Evolutionary conservation across 208 protist species (phyloP).

Genomic region (Trypanosomatidae sp.): DNA sequence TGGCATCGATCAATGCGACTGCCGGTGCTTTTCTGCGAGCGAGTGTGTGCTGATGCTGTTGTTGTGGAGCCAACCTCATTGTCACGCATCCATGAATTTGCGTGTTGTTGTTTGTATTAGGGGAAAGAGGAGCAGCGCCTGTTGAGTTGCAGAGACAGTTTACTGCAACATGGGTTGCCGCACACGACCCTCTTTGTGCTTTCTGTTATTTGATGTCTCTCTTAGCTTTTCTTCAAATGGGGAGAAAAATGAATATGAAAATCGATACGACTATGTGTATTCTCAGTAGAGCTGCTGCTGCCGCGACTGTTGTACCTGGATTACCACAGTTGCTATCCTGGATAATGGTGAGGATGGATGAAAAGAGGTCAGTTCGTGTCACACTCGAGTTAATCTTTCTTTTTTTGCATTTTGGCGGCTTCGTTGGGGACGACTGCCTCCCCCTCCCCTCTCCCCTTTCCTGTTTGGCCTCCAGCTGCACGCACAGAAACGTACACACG

Average conservation of each 20-base stretch:
- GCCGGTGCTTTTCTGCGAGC: background rate
- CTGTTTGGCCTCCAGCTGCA: background rate
- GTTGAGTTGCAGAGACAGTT: background rate
- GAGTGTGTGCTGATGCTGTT: background rate
- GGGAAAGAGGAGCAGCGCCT: background rate
- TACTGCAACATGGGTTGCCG: background rate
- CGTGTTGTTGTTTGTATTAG: background rate
- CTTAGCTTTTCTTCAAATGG: background rate
- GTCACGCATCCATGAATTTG: background rate
- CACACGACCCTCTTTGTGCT: background rate
- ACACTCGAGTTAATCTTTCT: background rate
- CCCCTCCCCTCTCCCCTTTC: background rate
- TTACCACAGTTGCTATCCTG: background rate
- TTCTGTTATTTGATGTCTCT: background rate
- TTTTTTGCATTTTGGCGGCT: background rate
- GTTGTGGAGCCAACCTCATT: background rate
- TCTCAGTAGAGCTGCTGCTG: background rate
- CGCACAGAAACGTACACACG: background rate
- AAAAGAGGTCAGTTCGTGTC: background rate
- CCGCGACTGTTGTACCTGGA: background rate
- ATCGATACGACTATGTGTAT: background rate
- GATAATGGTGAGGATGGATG: slow-evolving; percentile 1
- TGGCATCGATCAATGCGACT: background rate
- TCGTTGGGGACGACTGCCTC: background rate
- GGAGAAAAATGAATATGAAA: background rate